Percentiles rank a stretch among this genome's conserved stretches.
Evolutionary conservation across 208 protist genomes (phyloP).

Genomic region (Acanthamoeba royreba): DNA sequence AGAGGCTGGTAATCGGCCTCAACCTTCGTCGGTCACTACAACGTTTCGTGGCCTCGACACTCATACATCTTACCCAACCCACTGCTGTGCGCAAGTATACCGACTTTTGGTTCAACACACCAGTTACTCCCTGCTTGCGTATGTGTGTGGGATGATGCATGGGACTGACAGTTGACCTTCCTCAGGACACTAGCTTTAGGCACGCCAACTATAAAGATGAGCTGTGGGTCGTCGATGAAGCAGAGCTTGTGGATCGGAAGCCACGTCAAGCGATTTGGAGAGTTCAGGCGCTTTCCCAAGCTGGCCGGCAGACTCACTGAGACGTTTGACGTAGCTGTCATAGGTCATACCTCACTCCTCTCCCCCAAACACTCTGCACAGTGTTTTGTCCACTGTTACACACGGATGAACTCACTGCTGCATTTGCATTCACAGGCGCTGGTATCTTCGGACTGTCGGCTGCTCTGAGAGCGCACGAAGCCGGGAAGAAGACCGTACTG

Average conservation of each 20-base stretch:
- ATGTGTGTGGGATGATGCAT: too few relatives aligned
- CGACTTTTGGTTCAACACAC: too few relatives aligned
- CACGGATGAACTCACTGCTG: background rate
- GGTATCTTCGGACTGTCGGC: slow-evolving; percentile 6
- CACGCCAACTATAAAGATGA: too few relatives aligned
- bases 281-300: background rate
- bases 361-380: background rate
- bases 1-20: too few relatives aligned
- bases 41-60: too few relatives aligned
- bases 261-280: background rate
- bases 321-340: background rate
- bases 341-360: background rate
- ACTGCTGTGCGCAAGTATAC: too few relatives aligned
- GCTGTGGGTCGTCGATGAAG: too few relatives aligned
- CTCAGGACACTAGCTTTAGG: too few relatives aligned
- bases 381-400: background rate
- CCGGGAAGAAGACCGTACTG: background rate
- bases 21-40: too few relatives aligned
- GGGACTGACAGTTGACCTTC: too few relatives aligned
- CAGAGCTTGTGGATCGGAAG: background rate
- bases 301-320: background rate
- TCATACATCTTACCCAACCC: too few relatives aligned
- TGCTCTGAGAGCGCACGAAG: background rate
- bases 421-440: background rate
- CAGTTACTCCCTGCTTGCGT: too few relatives aligned